phyloP scores from a whole-genome alignment of 2,329 filamentous ascomycete species.

The Epichloe gansuensis region DNA sequence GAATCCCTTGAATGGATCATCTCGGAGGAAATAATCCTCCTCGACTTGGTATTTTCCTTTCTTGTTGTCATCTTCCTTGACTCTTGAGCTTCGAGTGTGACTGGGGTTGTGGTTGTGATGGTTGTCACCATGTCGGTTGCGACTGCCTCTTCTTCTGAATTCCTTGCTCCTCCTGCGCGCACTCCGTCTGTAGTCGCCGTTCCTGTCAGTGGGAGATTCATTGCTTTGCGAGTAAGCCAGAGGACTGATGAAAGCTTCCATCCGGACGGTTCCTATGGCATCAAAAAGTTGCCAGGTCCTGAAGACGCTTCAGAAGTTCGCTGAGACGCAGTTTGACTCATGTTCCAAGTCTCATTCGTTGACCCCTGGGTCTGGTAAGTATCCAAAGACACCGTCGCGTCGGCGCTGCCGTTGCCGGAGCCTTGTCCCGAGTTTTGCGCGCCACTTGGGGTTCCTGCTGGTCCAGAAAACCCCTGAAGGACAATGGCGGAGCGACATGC shows the following conservation, averaged over 20 bases:
- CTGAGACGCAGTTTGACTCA: conserved; percentile 33
- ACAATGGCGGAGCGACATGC: conserved; percentile 54
- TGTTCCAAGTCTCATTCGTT: conserved; percentile 30
- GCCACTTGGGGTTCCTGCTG: conserved; percentile 25
- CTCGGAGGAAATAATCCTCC: conserved; percentile 42
- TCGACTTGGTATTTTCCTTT: conserved; percentile 34
- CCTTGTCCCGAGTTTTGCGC: conserved; percentile 41
- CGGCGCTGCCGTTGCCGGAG: conserved; percentile 43
- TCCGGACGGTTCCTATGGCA: conserved; percentile 79
- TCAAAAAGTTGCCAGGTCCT: conserved; percentile 60
- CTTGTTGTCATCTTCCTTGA: conserved; percentile 35
- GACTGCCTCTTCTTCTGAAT: conserved; percentile 37
- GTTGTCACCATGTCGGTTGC: conserved; percentile 42
- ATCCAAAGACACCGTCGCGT: conserved; percentile 49
- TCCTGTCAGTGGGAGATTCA: conserved; percentile 36
- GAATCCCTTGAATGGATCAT: conserved; percentile 53
- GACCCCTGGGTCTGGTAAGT: conserved; percentile 44
- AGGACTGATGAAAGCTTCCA: conserved; percentile 88
- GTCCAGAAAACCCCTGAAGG: conserved; percentile 65
- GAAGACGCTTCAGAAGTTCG: conserved; percentile 46
- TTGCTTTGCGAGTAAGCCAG: conserved; percentile 36
- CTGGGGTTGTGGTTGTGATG: conserved; percentile 32
- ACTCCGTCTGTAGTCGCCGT: conserved; percentile 32
- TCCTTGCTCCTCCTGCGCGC: conserved; percentile 45
- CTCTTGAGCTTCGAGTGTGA: conserved; percentile 4